Conservation (phyloP, 164 flowering plant species). For the Vitis riparia region DNA sequence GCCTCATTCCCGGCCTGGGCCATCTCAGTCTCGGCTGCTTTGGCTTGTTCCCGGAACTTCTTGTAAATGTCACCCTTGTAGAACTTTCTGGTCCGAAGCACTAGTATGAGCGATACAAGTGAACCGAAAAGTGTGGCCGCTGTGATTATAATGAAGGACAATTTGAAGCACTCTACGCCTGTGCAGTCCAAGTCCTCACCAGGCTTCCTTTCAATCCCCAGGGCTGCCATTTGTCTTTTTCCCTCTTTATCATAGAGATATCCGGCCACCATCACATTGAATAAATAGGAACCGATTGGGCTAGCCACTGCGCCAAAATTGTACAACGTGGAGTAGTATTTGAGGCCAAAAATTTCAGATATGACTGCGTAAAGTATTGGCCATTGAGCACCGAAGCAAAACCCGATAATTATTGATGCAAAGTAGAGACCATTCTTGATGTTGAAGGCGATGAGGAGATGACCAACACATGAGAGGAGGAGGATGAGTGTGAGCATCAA, state of each 20-base stretch:
- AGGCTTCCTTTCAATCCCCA: constrained; percentile 16
- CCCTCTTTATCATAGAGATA: constrained; percentile 47
- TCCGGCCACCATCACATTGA: constrained; percentile 44
- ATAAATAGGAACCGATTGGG: constrained; percentile 40
- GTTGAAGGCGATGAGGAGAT: constrained; percentile 45
- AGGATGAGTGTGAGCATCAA: constrained; percentile 42
- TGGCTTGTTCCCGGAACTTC: constrained; percentile 38
- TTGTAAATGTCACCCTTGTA: constrained; percentile 48
- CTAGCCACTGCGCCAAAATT: constrained; percentile 45
- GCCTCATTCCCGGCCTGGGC: background rate
- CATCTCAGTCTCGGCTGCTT: constrained; percentile 20
- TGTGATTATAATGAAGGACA: constrained; percentile 40
- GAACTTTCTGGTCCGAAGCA: constrained; percentile 40
- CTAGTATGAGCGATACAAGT: constrained; percentile 32
- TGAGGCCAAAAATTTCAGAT: constrained; percentile 51
- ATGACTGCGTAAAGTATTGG: constrained; percentile 45
- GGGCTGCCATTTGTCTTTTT: constrained; percentile 27
- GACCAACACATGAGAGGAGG: constrained; percentile 40
- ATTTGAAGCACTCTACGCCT: constrained; percentile 35
- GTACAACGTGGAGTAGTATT: constrained; percentile 47
- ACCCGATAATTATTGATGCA: constrained; percentile 47
- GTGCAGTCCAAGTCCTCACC: constrained; percentile 33
- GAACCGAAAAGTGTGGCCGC: constrained; percentile 31
- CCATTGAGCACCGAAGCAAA: constrained; percentile 59
- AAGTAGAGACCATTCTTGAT: constrained; percentile 37